A percentile compares a stretch with the other conserved stretches of the same genome.
Evolutionary conservation across 352 stramenopile genomes (phyloP).

Genomic region (Pythium apleroticum): DNA sequence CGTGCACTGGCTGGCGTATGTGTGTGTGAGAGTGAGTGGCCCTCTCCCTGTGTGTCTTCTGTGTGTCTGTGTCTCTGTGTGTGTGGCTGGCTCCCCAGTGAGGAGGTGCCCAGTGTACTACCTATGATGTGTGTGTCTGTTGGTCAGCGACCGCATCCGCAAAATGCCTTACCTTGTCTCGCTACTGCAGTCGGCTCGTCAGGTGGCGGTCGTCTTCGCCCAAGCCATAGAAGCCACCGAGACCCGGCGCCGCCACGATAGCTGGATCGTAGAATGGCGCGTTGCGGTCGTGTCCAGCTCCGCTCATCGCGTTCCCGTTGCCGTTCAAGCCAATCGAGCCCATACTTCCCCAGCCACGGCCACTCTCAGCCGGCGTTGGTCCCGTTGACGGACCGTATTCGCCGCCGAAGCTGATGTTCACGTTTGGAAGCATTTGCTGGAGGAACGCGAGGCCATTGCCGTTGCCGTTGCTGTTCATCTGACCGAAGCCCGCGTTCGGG

Average conservation of each 20-base stretch:
- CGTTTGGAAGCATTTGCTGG: slow-evolving; percentile 87
- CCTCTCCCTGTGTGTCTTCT: background rate
- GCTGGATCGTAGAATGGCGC: slow-evolving; percentile 53
- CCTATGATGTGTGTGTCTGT: slow-evolving; percentile 22
- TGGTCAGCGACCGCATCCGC: slow-evolving; percentile 4
- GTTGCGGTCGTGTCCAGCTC: background rate
- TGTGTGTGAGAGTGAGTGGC: background rate
- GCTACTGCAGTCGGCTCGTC: slow-evolving; percentile 14
- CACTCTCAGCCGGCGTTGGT: slow-evolving; percentile 11
- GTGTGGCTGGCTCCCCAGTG: background rate
- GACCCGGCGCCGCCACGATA: slow-evolving; percentile 33
- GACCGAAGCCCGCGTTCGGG: slow-evolving; percentile 1
- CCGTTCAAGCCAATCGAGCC: slow-evolving; percentile 32
- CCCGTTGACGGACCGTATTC: slow-evolving; percentile 40
- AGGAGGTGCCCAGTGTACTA: background rate
- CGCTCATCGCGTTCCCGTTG: slow-evolving; percentile 12
- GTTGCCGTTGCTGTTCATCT: background rate
- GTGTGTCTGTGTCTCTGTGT: slow-evolving; percentile 27
- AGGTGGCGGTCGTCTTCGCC: slow-evolving; percentile 32
- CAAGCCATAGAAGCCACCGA: slow-evolving; percentile 39
- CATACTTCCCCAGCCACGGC: slow-evolving; percentile 19
- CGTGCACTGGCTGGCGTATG: background rate
- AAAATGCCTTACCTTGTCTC: slow-evolving; percentile 10
- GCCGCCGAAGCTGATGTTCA: slow-evolving; percentile 86
- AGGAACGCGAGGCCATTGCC: slow-evolving; percentile 67